Percentiles rank a stretch among this genome's conserved stretches.
Conservation (phyloP, 2,329 filamentous ascomycete genomes). For the Botrytis paeoniae region DNA sequence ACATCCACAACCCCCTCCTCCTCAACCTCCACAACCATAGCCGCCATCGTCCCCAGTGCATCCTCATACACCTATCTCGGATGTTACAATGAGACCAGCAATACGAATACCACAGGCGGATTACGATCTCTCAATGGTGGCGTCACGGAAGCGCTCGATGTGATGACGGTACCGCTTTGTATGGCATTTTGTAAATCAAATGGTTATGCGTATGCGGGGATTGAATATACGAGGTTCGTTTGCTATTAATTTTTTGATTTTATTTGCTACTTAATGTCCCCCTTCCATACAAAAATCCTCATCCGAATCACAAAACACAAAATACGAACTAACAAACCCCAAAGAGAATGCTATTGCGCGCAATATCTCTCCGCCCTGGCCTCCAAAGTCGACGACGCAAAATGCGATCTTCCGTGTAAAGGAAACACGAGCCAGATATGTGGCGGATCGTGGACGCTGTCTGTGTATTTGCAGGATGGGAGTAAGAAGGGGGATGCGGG, state of each 20-base stretch:
- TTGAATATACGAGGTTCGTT: constrained; percentile 35
- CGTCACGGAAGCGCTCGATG: constrained; percentile 19
- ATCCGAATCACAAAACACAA: no score
- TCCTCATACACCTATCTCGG: constrained; percentile 8
- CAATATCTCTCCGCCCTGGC: background rate
- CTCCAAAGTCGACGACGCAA: background rate
- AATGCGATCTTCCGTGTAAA: constrained; percentile 11
- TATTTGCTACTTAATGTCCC: background rate
- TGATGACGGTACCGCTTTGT: constrained; percentile 32
- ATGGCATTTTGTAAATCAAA: constrained; percentile 26
- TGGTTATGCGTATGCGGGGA: constrained; percentile 29
- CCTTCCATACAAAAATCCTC: no score
- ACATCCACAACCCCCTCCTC: background rate
- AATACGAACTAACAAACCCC: background rate
- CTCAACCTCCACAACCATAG: background rate
- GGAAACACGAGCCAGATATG: constrained; percentile 15
- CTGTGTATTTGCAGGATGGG: background rate
- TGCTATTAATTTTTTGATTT: background rate
- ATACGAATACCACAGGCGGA: background rate
- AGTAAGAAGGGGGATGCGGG: background rate
- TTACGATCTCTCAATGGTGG: constrained; percentile 6
- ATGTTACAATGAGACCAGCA: constrained; percentile 12
- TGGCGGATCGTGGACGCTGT: constrained; percentile 11
- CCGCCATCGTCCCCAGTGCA: background rate
- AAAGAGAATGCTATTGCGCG: constrained; percentile 18